Conservation (phyloP, 2,329 filamentous ascomycete genomes). For the Penicillium sp. region DNA sequence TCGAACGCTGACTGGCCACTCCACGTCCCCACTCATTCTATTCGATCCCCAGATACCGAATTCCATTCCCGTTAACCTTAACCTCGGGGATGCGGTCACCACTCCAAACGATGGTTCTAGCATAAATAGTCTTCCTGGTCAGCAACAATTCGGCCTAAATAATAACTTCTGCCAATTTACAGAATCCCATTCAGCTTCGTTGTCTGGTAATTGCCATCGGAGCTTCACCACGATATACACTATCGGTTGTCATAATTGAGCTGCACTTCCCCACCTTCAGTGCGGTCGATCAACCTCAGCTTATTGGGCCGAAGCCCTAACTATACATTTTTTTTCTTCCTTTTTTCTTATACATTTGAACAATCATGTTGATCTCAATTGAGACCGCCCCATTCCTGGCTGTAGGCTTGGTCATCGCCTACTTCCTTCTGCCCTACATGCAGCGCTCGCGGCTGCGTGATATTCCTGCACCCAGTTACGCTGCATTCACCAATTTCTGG, state of each 20-base stretch:
- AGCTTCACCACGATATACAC: neutral
- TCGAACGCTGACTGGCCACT: neutral
- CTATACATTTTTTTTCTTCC: neutral
- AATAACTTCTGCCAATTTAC: neutral
- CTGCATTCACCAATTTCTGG: slow-evolving; percentile 77
- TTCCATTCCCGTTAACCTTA: slow-evolving; percentile 17
- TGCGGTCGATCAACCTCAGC: neutral
- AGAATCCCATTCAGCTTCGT: too few relatives aligned
- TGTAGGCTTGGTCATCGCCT: slow-evolving; percentile 53
- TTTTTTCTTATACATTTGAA: neutral
- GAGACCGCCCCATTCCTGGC: slow-evolving; percentile 41
- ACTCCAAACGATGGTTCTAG: neutral
- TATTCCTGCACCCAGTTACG: slow-evolving; percentile 54
- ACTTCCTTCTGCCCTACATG: slow-evolving; percentile 60
- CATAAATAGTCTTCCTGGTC: slow-evolving; percentile 17
- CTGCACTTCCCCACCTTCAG: neutral
- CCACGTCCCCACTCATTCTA: neutral
- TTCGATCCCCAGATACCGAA: slow-evolving; percentile 22
- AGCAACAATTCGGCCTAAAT: neutral
- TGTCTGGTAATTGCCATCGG: too few relatives aligned
- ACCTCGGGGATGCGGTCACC: slow-evolving; percentile 20
- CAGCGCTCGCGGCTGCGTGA: slow-evolving; percentile 54
- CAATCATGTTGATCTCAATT: slow-evolving; percentile 31
- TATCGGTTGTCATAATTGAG: neutral
- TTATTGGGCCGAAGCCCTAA: neutral